phyloP scores from a whole-genome alignment of 225 moss, liverwort and hornwort species.

The Thuidium tamariscinum region DNA sequence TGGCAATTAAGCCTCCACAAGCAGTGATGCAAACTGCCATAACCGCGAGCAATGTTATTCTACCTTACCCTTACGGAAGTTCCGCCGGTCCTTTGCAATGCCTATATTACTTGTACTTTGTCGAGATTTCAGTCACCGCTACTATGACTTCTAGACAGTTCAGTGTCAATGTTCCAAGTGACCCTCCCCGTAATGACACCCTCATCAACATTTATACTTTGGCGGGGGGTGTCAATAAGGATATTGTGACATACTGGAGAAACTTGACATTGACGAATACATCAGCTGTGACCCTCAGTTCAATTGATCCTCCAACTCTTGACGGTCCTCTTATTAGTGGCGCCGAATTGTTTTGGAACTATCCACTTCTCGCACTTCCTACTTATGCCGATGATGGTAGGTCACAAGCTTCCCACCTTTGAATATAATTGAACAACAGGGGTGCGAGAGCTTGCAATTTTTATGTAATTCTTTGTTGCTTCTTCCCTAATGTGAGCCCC shows the following conservation, averaged over 20 bases:
- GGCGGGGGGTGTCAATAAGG: neutral
- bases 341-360: neutral
- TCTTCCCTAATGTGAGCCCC: neutral
- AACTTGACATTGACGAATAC: neutral
- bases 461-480: neutral
- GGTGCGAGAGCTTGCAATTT: neutral
- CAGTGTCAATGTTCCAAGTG: neutral
- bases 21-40: conserved; percentile 26
- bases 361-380: neutral
- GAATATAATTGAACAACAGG: neutral
- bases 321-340: conserved; percentile 4
- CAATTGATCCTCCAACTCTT: neutral
- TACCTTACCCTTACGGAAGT: neutral
- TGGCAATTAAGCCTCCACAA: neutral
- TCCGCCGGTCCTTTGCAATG: accelerated
- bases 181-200: neutral
- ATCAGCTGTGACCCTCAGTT: neutral
- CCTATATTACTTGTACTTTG: neutral
- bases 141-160: neutral
- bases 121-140: neutral
- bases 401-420: neutral
- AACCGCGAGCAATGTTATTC: neutral
- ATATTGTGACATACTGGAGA: neutral
- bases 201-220: neutral
- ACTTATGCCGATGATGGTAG: conserved; percentile 4